Evolutionary conservation across 1,139 yeast species (phyloP), one percentile per base, ranked within the genome.

Genomic region (Pneumocystis sp.): DNA sequence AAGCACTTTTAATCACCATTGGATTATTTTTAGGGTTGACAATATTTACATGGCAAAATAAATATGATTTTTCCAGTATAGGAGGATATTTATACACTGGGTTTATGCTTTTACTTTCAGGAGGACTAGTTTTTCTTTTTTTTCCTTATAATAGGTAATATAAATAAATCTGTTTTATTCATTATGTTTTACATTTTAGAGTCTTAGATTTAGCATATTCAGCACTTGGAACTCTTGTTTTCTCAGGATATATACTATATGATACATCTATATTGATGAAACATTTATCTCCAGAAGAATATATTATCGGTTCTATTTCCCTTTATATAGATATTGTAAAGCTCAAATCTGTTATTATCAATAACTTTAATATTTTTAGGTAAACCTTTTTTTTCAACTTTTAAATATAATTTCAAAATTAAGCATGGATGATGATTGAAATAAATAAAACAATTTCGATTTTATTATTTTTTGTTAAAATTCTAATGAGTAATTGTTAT

Each of bases 191-290:
- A 50, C 15, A 25, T 50, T 50, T 4, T 25, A 50, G 57, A 31
- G 77, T 80, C 39, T 74, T 82, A 63, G 89, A 87, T 71, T 74
- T 86, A 70, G 76, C 85, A 4, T 89, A 87, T 76, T 83, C 91
- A 57, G 82, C 84, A 66, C 73, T 85, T 63, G 96, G 95, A 19
- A 93, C 95, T 3, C 72, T 85, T 56, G 76, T 89, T 6, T 90
- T 89, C 75, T 79, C 87, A 31, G 82, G 85, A 8, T 89, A 87
- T 74, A 82, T 89, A 66, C 76, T 89, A 66, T 83, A 89, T 64
- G 96, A 89, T 74, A 89, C 96, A 37, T 96, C 89, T 76, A 76
- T 83, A 69, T 82, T 93, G 65, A 81, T 89, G 83, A 86, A 88
- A 72, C 86, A 85, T 67, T 86, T 82, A 71, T 87, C 87, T 72